Base-by-base conservation (phyloP, 805 yeast species). In the Candida nanaspora region DNA sequence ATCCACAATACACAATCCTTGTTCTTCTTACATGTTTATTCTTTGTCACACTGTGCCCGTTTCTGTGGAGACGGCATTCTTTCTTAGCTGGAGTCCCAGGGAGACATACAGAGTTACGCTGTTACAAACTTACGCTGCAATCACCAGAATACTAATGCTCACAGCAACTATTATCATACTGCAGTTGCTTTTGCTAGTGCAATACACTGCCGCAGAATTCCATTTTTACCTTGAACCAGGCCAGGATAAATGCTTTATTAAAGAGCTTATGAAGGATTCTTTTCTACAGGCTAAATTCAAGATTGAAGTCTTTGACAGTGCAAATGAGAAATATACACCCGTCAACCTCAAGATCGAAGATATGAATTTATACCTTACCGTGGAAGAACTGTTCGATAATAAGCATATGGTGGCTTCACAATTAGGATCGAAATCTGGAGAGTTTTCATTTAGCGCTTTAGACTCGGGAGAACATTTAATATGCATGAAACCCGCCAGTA, bases 391-490 rank as follows among this genome's bases (percentile, higher is more conserved):
- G 3, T 89, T 89, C 53, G 95, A 87, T 63, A 78, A 80, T 56
- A 76, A 84, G 61, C 91, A 89, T 61, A 70, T 80, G 43, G 95
- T 87, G 21, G 80, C 80, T 29, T 61, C 70, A 44, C 95, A 86
- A 59, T 76, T 70, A 53, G 76, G 80, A 22, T 49, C 70, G 2
- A 65, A 85, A 11, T 62, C 59, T 31, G 85, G 87, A 14, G 81
- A 80, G 46, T 84, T 86, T 61, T 72, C 88, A 25, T 88, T 86
- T 68, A 82, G 89, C 11, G 84, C 96, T 1, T 65, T 78, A 35
- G 95, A 84, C 40, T 68, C 82, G 10, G 96, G 96, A 30, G 94
- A 85, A 58, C 96, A 88, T 68, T 72, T 73, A 52, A 72, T 89
- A 52, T 88, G 97, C 64, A 66, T 88, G 50, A 65, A 63, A 19